These are phyloP conservation scores for Hanseniaspora singularis DNA, from an alignment of 805 yeast genomes.

Conservation along the genomic window DNA sequence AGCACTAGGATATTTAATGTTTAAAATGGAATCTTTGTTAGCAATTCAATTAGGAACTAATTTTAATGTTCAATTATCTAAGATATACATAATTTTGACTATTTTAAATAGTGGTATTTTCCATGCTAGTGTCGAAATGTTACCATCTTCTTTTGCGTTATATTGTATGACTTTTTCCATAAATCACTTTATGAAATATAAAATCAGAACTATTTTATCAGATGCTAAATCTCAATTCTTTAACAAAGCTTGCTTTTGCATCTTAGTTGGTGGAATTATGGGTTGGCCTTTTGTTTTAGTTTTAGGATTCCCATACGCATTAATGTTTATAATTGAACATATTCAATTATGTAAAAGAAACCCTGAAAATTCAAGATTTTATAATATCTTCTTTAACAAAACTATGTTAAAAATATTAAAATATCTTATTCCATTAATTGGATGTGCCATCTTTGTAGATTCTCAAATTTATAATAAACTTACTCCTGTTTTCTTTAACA, in stretches of 20 bases:
- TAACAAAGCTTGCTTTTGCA: slow-evolving; percentile 23
- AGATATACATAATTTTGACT: slow-evolving; percentile 52
- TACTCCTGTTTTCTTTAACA: slow-evolving; percentile 67
- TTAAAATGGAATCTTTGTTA: slow-evolving; percentile 43
- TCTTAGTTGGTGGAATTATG: slow-evolving; percentile 52
- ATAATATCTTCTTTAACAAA: slow-evolving; percentile 22
- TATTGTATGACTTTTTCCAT: slow-evolving; percentile 29
- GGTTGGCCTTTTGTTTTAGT: slow-evolving; percentile 88
- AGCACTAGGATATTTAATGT: slow-evolving; percentile 32
- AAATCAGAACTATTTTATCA: background rate
- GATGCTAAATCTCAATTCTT: slow-evolving; percentile 20
- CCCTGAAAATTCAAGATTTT: slow-evolving; percentile 12
- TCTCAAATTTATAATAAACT: slow-evolving; percentile 47
- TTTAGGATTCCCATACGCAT: slow-evolving; percentile 48
- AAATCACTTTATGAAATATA: slow-evolving; percentile 24
- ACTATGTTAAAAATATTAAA: slow-evolving; percentile 19
- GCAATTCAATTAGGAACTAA: slow-evolving; percentile 32
- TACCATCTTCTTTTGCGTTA: slow-evolving; percentile 75
- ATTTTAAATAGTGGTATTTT: slow-evolving; percentile 68
- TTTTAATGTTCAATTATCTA: slow-evolving; percentile 27
- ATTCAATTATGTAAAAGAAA: background rate
- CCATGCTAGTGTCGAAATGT: slow-evolving; percentile 73
- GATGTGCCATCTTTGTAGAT: slow-evolving; percentile 34
- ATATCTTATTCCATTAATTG: slow-evolving; percentile 19
- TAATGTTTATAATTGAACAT: slow-evolving; percentile 26